Base-by-base conservation (phyloP, 768 basidiomycete genomes). In the Phlebiopsis flavidoalba region DNA sequence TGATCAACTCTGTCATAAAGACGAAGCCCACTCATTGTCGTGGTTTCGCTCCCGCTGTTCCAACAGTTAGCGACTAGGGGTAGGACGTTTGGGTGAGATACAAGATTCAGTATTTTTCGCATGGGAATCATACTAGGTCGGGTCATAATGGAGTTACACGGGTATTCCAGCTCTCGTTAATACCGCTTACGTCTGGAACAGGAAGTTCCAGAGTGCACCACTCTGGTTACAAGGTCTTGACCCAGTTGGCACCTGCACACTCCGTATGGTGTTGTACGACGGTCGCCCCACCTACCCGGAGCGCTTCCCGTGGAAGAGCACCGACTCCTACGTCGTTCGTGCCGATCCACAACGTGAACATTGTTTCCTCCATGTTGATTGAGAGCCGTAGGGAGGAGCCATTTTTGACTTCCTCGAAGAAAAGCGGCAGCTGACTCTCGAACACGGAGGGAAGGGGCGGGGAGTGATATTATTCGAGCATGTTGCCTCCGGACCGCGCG, bases 301-400 rank as follows among this genome's bases (percentile, higher is more conserved):
- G 58, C 71, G 60, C 78, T 75, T 0, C 84, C 85, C 0, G 83
- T 84, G 11, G 63, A 33, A 88, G 73, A 5, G 81, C 78, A 51
- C 75, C 75, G 11, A 68, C 77, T 1, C 87, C 87, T 4, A 88
- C 76, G 66, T 88, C 87, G 57, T 76, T 72, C n/a, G 71, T 71
- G 14, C 87, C 86, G 60, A 88, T 84, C 86, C 87, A 89, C 7
- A 88, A 73, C 0, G 83, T 82, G 67, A 84, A 88, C 2, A 88
- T 62, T 1, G 87, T 88, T 50, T 83, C 75, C 2, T 74, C 69
- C 0, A 80, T 68, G 14, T 70, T 58, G 36, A 81, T 67, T 17
- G 62, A 66, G 21, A 83, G 66, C 3, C 26, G 26, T 6, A 31
- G 26, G 3, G 26, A n/a, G 1, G 79, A 73, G 5, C 77, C 76